phyloP scores from a whole-genome alignment of 768 basidiomycete genomes.

The Ephemerocybe angulata region DNA sequence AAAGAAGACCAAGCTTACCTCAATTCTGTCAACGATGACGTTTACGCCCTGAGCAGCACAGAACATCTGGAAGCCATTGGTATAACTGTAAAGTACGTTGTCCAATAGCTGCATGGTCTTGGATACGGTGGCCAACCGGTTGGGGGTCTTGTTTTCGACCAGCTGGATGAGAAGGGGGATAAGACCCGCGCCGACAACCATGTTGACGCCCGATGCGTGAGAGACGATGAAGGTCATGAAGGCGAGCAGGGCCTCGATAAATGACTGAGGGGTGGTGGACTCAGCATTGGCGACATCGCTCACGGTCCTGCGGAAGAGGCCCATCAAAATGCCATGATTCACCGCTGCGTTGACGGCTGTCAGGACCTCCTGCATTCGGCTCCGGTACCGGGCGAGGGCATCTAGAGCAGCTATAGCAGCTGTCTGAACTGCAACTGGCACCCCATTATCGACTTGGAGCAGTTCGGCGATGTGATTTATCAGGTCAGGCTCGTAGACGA shows the following conservation, averaged over 20 bases:
- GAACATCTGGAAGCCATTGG: slow-evolving; percentile 85
- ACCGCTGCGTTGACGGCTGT: slow-evolving; percentile 92
- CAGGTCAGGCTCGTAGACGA: slow-evolving; percentile 93
- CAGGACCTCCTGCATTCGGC: slow-evolving; percentile 80
- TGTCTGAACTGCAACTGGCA: slow-evolving; percentile 72
- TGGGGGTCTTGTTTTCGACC: slow-evolving; percentile 71
- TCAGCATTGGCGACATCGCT: slow-evolving; percentile 64
- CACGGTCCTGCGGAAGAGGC: slow-evolving; percentile 78
- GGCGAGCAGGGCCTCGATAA: slow-evolving; percentile 79
- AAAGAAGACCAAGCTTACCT: slow-evolving; percentile 46
- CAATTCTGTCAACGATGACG: slow-evolving; percentile 79
- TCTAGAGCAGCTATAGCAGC: slow-evolving; percentile 89
- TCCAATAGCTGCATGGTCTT: slow-evolving; percentile 93
- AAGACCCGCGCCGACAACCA: slow-evolving; percentile 93
- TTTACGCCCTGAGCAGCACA: slow-evolving; percentile 82
- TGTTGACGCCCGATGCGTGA: slow-evolving; percentile 80
- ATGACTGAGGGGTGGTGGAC: slow-evolving; percentile 65
- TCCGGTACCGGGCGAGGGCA: slow-evolving; percentile 80
- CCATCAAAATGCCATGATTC: slow-evolving; percentile 93
- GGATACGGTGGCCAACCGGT: slow-evolving; percentile 71
- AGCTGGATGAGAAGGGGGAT: slow-evolving; percentile 87
- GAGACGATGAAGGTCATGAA: slow-evolving; percentile 87
- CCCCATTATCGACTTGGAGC: slow-evolving; percentile 71
- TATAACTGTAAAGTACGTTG: slow-evolving; percentile 85
- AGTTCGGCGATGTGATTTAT: slow-evolving; percentile 86